Base-by-base conservation (phyloP, 1,139 yeast genomes). In the Geotrichum citri-aurantii region DNA sequence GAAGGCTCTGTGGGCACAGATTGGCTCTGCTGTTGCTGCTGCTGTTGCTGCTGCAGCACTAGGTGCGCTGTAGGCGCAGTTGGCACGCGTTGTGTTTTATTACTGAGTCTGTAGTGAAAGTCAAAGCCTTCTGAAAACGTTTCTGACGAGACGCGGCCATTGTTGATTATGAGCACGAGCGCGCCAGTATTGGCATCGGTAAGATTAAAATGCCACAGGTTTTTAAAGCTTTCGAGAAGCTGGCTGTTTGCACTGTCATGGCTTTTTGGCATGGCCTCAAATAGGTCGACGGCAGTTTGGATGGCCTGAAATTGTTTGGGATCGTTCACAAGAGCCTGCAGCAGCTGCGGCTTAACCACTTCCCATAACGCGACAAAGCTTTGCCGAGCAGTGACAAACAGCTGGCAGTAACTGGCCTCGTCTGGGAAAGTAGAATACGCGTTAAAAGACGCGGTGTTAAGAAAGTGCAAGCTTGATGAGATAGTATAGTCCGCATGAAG, bases 141-240 rank as follows among this genome's bases (percentile, higher is more conserved):
- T 58, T 79, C 79, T 68, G 78, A 74, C 21, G 74, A 71, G 48
- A 81, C 69, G 44, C 71, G 68, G 2, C 82, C 81, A 52, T 78
- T 74, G n/a, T 68, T 68, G 23, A 77, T 68, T 44, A 71, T 71
- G 49, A 82, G 65, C 19, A 77, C 66, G 44, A 79, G 67, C 17
- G 74, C 65, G 1, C 85, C 85, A 54, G 75, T 73, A 23, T 75
- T 71, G n/a, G 76, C 74, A 68, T 86, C 93, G 66, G 91, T 83
- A 55, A 87, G 72, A 66, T 86, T 86, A 68, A 85, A 85, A 69
- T 87, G 90, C 95, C 95, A 87, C 63, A 85, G 77, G 67, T 85
- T 84, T 65, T 85, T 84, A 69, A 84, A 86, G 1, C 89, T 84
- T 19, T 81, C 76, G 66, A 81, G 81, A 65, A 84, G 81, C 56